Base-by-base conservation (phyloP, 495 filamentous ascomycete genomes). In the Lasiosphaeriaceae sp. region DNA sequence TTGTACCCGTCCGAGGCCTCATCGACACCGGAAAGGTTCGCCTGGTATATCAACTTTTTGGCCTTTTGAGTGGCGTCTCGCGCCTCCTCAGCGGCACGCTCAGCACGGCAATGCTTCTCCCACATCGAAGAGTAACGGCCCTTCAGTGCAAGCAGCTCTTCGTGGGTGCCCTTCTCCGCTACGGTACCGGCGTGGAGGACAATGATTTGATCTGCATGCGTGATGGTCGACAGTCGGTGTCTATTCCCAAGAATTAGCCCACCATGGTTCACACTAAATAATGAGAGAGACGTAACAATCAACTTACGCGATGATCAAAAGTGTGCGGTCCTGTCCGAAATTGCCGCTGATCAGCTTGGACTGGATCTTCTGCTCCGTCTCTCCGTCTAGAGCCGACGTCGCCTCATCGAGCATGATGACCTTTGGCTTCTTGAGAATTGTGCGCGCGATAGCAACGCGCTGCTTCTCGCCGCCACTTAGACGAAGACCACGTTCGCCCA, bases 381-480 rank as follows among this genome's bases (percentile, higher is more conserved):
- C 90, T 1, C 90, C 93, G 60, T 98, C 94, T 17, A 98, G 79
- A 2, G 94, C 94, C 31, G 94, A 95, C 0, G 94, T 98, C 7
- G 94, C 94, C 72, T 98, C 94, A 66, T 98, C 94, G 16, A 98
- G 76, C 66, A 98, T 87, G 69, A 98, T 97, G 60, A 98, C 92
- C 37, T 88, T 89, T 17, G 94, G 94, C 63, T 96, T 87, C 72
- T 98, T 98, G 51, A 98, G 77, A 55, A 98, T 96, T 12, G 94
- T 96, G 43, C 94, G 87, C 46, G 94, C 95, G 66, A 98, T 98
- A 9, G 94, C 94, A 41, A 97, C 90, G 29, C 94, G 89, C 71
- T 98, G 94, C 72, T 96, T 96, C 74, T 98, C 94, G 35, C 94
- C 94, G 19, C 94, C 94, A 49, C 90, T 96, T 9, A 98, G 82